phyloP scores from a whole-genome alignment of 1,284 basidiomycete genomes.

The Boletus smithii region DNA sequence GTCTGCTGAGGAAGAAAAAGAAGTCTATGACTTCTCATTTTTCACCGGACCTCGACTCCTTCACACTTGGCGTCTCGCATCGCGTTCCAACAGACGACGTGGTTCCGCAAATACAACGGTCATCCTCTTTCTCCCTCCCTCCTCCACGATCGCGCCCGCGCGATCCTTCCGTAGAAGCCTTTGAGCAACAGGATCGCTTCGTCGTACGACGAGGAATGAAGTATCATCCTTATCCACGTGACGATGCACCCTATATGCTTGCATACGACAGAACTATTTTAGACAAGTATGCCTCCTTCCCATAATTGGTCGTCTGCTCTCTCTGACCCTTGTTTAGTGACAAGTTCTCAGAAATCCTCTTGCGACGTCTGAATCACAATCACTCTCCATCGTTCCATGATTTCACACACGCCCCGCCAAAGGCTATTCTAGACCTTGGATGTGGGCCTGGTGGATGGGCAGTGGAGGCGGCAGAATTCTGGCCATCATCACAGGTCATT shows the following conservation, averaged over 20 bases:
- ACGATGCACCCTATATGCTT: constrained; percentile 60
- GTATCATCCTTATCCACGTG: constrained; percentile 49
- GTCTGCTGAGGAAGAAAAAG: constrained; percentile 26
- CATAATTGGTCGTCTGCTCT: constrained; percentile 5
- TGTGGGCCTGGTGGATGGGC: constrained; percentile 70
- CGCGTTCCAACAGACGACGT: constrained; percentile 2
- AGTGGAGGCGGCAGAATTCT: constrained; percentile 53
- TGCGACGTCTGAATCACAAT: constrained; percentile 48
- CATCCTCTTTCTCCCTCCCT: background rate
- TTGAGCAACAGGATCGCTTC: constrained; percentile 37
- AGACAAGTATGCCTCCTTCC: constrained; percentile 48
- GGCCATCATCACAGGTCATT: constrained; percentile 54
- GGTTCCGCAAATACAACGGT: background rate
- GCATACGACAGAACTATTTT: constrained; percentile 55
- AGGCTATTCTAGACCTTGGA: constrained; percentile 64
- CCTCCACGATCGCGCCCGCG: constrained; percentile 3
- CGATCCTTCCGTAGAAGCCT: constrained; percentile 21
- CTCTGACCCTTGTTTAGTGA: constrained; percentile 44
- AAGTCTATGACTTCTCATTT: no score
- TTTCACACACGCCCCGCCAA: constrained; percentile 49
- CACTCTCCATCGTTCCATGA: constrained; percentile 58
- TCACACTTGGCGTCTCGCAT: constrained; percentile 1
- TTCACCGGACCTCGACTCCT: constrained; percentile 12
- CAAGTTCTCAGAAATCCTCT: constrained; percentile 48
- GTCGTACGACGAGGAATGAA: constrained; percentile 42